phyloP scores from a whole-genome alignment of 2,329 filamentous ascomycete species.

The Penicillium janthinellum region DNA sequence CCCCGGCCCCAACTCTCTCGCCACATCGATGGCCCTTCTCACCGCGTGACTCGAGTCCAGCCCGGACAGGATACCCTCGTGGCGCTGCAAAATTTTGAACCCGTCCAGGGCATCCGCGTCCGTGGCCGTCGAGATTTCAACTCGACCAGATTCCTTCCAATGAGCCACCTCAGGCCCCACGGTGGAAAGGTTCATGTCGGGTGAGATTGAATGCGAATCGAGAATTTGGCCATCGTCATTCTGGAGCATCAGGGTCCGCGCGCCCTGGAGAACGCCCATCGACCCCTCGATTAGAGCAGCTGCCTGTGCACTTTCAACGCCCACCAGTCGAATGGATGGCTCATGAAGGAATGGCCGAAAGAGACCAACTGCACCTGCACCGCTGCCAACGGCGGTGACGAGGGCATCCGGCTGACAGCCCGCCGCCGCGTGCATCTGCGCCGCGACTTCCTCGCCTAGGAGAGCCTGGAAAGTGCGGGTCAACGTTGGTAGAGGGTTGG shows the following conservation, averaged over 20 bases:
- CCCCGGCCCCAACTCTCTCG: constrained; percentile 23
- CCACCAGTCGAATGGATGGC: constrained; percentile 15
- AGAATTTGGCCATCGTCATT: constrained; percentile 25
- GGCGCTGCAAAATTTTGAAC: constrained; percentile 27
- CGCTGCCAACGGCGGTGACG: constrained; percentile 27
- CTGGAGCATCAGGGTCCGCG: constrained; percentile 28
- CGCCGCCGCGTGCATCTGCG: constrained; percentile 21
- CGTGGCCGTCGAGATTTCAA: constrained; percentile 29
- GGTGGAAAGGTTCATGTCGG: constrained; percentile 28
- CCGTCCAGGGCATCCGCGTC: constrained; percentile 30
- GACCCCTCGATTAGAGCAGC: constrained; percentile 23
- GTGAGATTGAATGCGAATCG: constrained; percentile 28
- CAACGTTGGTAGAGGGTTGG: constrained; percentile 26
- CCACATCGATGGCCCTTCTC: constrained; percentile 15
- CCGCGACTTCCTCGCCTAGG: constrained; percentile 29
- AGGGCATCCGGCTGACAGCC: constrained; percentile 26
- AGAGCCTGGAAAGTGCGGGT: constrained; percentile 29
- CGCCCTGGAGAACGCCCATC: constrained; percentile 27
- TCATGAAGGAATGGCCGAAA: constrained; percentile 26
- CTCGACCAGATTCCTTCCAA: constrained; percentile 27
- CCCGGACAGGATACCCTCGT: constrained; percentile 25
- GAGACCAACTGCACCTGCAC: constrained; percentile 25
- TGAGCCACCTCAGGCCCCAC: constrained; percentile 28
- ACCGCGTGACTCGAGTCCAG: constrained; percentile 32
- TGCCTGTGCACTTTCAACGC: constrained; percentile 23